Conservation (phyloP, 2,329 filamentous ascomycete genomes). For the Lithohypha guttulata region DNA sequence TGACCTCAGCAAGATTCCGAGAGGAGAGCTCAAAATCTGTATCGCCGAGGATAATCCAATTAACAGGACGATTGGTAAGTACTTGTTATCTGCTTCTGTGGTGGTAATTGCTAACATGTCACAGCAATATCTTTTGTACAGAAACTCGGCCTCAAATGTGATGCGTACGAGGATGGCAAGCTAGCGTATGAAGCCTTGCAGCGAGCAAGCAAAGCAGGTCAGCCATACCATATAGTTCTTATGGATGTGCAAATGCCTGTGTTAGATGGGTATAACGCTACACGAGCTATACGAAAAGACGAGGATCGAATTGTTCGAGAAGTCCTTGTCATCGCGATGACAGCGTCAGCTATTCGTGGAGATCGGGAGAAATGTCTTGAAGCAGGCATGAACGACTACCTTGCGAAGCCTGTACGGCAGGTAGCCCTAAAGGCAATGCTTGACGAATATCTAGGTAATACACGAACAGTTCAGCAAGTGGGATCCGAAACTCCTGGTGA, state of each 20-base stretch:
- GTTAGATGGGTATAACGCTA: conserved; percentile 40
- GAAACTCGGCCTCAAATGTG: conserved; percentile 67
- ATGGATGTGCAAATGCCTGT: conserved; percentile 42
- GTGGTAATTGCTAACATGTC: not conserved
- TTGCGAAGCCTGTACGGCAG: conserved; percentile 87
- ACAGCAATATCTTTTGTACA: conserved; percentile 34
- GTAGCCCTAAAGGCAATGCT: conserved; percentile 79
- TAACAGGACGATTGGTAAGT: conserved; percentile 30
- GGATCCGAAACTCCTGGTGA: conserved; percentile 11
- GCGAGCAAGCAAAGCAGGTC: conserved; percentile 23
- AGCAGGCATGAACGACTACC: conserved; percentile 94
- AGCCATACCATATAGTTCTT: conserved; percentile 36
- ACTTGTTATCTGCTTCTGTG: not conserved
- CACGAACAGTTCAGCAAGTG: conserved; percentile 9
- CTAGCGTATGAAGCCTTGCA: conserved; percentile 29
- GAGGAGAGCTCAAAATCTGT: conserved; percentile 72
- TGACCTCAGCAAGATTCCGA: conserved; percentile 62
- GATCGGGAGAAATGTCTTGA: conserved; percentile 93
- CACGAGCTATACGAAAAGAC: conserved; percentile 45
- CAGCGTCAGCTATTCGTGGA: conserved; percentile 84
- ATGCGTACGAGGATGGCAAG: conserved; percentile 80
- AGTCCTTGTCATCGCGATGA: conserved; percentile 94
- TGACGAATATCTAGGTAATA: conserved; percentile 47
- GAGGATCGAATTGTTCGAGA: conserved; percentile 63
- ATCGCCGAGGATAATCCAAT: conserved; percentile 69